Base-by-base conservation (phyloP, 2,329 filamentous ascomycete species). In the Fusarium sp. region DNA sequence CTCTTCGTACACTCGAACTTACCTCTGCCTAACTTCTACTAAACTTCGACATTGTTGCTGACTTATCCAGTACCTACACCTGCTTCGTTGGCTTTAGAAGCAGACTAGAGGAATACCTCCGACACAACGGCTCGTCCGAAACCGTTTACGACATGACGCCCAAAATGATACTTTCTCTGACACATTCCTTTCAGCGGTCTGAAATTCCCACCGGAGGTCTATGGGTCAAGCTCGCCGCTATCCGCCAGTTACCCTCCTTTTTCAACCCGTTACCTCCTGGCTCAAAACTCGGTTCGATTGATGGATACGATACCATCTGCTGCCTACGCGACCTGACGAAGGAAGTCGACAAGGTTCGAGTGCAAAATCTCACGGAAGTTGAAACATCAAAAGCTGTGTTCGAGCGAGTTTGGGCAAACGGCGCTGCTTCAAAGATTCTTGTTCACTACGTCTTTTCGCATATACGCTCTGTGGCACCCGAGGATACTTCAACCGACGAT, bases 391-490 rank as follows among this genome's bases (percentile, higher is more conserved):
- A 40, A 15, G 39, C 11, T 13, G 5, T 41, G 10, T 54, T 41
- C 15, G 39, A 41, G 15, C 16, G 23, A 9, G 40, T 31, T n/a
- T 54, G 51, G 27, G n/a, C 50, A 8, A 53, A 30, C 5, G 51
- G 51, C 7, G 37, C 30, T 12, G 51, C 51, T 2, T 43, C 37
- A 4, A 41, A 43, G 39, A 11, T 54, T 5, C 39, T 41, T 23
- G 51, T 28, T 4, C 37, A 54, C 31, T 54, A 54, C 30, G 37
- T 54, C 2, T 41, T 43, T n/a, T 54, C 51, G 13, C 51, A 54
- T 31, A 54, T 40, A 1, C 27, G 51, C 12, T 54, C 51, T n/a
- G n/a, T n/a, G n/a, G n/a, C n/a, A n/a, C n/a, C n/a, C n/a, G n/a
- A n/a, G n/a, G n/a, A n/a, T n/a, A n/a, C n/a, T n/a, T n/a, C n/a